Conservation (phyloP, 306 rosid genomes). For the Sesbania bispinosa region DNA sequence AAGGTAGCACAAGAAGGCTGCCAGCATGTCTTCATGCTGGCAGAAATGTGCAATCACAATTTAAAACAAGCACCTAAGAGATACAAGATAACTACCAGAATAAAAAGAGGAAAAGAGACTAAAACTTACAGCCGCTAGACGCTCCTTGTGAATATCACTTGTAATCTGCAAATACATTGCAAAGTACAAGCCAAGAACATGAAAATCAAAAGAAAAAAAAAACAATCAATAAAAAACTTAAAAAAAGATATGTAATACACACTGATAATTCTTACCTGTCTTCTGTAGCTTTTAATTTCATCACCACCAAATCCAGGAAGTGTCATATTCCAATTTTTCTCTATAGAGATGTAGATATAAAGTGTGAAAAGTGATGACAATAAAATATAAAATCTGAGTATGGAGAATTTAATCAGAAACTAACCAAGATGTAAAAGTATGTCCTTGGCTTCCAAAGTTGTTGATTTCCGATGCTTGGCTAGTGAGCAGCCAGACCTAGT, state of each 20-base stretch:
- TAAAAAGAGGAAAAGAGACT: background rate
- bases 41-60: background rate
- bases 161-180: slow-evolving; percentile 50
- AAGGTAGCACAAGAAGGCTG: background rate
- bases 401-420: slow-evolving; percentile 28
- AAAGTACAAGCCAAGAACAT: slow-evolving; percentile 18
- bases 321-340: slow-evolving; percentile 82
- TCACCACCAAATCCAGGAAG: slow-evolving; percentile 96
- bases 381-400: background rate
- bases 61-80: background rate
- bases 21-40: background rate
- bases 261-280: slow-evolving; percentile 48
- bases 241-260: slow-evolving; percentile 17
- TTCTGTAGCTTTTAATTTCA: slow-evolving; percentile 81
- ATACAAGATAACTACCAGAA: background rate
- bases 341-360: slow-evolving; percentile 38
- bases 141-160: slow-evolving; percentile 88
- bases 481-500: slow-evolving; percentile 88
- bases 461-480: slow-evolving; percentile 92
- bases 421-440: slow-evolving; percentile 88
- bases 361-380: slow-evolving; percentile 1
- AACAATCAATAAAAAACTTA: background rate
- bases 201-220: background rate
- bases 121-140: slow-evolving; percentile 78
- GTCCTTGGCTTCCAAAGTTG: slow-evolving; percentile 83